Conservation (phyloP, 75 land plant genomes). For the Ceratopteris richardii region DNA sequence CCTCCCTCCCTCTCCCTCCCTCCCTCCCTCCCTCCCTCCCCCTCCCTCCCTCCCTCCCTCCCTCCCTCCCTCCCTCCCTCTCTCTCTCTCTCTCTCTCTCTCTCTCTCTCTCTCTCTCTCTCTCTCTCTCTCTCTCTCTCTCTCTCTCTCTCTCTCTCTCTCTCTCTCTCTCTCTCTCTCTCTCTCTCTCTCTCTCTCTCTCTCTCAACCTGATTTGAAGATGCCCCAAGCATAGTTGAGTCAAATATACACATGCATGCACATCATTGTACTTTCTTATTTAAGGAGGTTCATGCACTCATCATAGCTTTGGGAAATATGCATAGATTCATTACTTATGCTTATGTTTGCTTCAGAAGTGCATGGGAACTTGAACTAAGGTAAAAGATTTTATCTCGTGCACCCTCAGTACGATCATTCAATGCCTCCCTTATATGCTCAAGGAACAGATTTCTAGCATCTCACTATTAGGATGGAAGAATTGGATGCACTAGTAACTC, state of each 20-base stretch:
- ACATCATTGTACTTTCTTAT: not conserved
- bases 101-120: not conserved
- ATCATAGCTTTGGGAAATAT: not conserved
- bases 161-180: not conserved
- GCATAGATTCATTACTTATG: not conserved
- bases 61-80: conserved; percentile 47
- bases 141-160: conserved; percentile 6
- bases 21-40: conserved; percentile 17
- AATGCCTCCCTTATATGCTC: no score
- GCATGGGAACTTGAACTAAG: no score
- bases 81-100: conserved; percentile 27
- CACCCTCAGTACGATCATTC: no score
- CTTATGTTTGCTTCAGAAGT: not conserved
- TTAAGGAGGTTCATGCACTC: not conserved
- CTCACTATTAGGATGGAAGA: no score
- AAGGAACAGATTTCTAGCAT: no score
- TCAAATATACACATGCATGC: not conserved
- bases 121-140: not conserved
- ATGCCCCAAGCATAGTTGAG: not conserved
- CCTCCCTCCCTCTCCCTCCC: no score
- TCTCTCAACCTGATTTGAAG: not conserved
- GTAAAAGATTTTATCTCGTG: no score
- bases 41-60: conserved; percentile 42
- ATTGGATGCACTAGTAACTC: no score
- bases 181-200: not conserved